Evolutionary conservation across 2,329 filamentous ascomycete genomes (phyloP), one percentile per base, ranked within the genome.

Genomic region (Microsporum audouinii): DNA sequence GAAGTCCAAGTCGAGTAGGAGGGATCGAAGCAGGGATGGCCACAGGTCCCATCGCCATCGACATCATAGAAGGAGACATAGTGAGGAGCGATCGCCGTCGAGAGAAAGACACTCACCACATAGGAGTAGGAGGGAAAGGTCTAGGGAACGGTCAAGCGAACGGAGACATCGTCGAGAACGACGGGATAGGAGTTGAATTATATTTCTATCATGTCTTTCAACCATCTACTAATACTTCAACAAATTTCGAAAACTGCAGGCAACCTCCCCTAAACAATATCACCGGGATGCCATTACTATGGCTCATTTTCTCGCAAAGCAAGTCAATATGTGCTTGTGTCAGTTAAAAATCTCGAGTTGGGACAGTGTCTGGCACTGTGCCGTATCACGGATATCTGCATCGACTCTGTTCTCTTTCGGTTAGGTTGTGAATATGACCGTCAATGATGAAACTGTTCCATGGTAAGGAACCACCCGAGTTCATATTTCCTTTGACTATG

Each of bases 21-120:
- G 75, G 78, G 62, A 72, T 74, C 60, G 80, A 76, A 69, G 71
- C 38, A 68, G 69, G 38, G 67, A 70, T 23, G 72, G 69, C 57
- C 69, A 70, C 56, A 71, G 82, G 66, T 63, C 72, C 60, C 73
- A 73, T 64, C 75, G 74, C 39, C 77, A 79, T 66, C 73, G 73
- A 62, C 57, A 78, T 53, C 75, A 76, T 60, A 75, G 76, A 59
- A 65, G 68, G 57, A 66, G 67, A 58, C 66, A 62, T 61, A 66
- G 69, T 29, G 67, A 71, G 34, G 69, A 70, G 41, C 61, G 67
- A n/a, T 71, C 71, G 49, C 68, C 67, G 58, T 71, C 70, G 17
- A 69, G 65, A 34, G 65, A 66, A 56, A 67, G 66, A 59, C 66
- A 66, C 27, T 70, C 69, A 34, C 61, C 66, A 3, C 66, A 68